Base-by-base conservation (phyloP, 1,139 yeast genomes). In the Saccharomycopsis hybrid region DNA sequence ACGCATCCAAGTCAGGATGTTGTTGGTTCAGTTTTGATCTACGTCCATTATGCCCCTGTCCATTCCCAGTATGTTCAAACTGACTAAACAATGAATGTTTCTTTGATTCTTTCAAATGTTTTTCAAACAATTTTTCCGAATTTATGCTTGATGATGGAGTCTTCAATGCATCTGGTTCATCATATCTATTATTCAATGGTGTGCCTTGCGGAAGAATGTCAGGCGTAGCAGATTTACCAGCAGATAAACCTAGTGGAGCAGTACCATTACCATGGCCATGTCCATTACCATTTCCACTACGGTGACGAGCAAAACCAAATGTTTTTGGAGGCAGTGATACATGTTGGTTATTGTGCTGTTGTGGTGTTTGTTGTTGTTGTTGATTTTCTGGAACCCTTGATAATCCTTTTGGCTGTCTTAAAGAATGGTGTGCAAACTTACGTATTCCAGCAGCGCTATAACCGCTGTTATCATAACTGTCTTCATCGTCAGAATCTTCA, bases 401-500 rank as follows among this genome's bases (percentile, higher is more conserved):
- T 18, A 18, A 18, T 18, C 18, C 18, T 7, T 31, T 31, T 7
- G 7, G 7, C 13, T 36, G 39, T n/a, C 39, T 36, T 7, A 36
- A 36, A n/a, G 39, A 11, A 36, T 13, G 39, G 24, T 9, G 7
- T n/a, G 39, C 24, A 13, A 36, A 36, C 24, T 13, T 36, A n/a
- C 7, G 24, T 18, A 18, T 18, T 7, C 39, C 39, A 11, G 30
- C 13, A 2, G 4, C 25, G 3, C 18, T 31, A 25, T 28, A 9
- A 4, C 41, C 47, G 3, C 18, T 31, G 25, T 28, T 11, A 4
- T 37, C 47, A n/a, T 7, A 42, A 13, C 30, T 32, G 37, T 50
- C 52, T 44, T 52, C 55, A 28, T 48, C 51, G 36, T 52, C 55
- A 27, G 53, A 50, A 36, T 50, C 55, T 11, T 45, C 51, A 46